Conservation (phyloP, 2,329 filamentous ascomycete genomes). For the Talaromyces verruculosus region DNA sequence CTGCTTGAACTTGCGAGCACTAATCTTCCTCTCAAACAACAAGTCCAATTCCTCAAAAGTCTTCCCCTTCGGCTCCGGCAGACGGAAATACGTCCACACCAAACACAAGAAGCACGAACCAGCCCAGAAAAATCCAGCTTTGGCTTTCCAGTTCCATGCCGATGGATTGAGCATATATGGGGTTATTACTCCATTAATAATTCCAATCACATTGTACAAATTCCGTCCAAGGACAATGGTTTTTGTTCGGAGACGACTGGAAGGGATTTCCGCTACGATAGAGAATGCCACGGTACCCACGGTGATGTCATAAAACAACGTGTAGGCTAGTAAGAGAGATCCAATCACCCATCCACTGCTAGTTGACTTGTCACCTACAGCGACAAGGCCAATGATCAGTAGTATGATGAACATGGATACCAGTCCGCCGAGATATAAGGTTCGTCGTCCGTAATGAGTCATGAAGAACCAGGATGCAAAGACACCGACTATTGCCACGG, state of each 20-base stretch:
- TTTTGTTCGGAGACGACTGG: conserved; percentile 81
- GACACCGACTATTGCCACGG: conserved; percentile 73
- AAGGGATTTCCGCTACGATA: conserved; percentile 79
- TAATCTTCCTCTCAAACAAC: conserved; percentile 71
- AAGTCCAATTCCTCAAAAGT: conserved; percentile 84
- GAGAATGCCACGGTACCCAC: conserved; percentile 91
- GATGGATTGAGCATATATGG: conserved; percentile 90
- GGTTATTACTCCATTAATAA: conserved; percentile 76
- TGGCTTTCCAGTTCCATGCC: conserved; percentile 86
- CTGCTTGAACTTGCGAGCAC: conserved; percentile 69
- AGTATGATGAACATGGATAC: conserved; percentile 73
- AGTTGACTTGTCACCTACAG: conserved; percentile 57
- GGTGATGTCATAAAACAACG: conserved; percentile 78
- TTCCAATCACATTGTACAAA: conserved; percentile 76
- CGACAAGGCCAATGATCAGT: conserved; percentile 79
- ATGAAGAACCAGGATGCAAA: conserved; percentile 81
- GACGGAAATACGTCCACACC: conserved; percentile 75
- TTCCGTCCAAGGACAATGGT: conserved; percentile 83
- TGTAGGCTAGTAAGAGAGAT: conserved; percentile 78
- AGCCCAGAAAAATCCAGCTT: conserved; percentile 83
- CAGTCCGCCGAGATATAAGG: conserved; percentile 75
- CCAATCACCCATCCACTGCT: conserved; percentile 67
- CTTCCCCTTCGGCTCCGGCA: conserved; percentile 76
- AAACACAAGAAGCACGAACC: conserved; percentile 78
- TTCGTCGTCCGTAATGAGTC: conserved; percentile 70